Base-by-base conservation (phyloP, 257 asterid genomes). In the Capsicum baccatum region DNA sequence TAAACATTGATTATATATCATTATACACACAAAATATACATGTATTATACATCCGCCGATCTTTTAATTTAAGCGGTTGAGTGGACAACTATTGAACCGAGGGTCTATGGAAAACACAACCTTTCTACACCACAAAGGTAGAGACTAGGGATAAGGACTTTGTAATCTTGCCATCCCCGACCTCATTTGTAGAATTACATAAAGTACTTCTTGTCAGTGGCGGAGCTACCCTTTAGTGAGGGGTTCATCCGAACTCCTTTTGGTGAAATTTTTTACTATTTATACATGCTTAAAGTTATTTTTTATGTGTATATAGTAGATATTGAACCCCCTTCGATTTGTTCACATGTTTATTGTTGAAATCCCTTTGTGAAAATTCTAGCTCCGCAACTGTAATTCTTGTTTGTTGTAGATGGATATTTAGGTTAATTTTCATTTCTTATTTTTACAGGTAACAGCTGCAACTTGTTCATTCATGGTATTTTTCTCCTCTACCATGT, bases 381-480 rank as follows among this genome's bases (percentile, higher is more conserved):
- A 1, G 33, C 33, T 26, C 33, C 1, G 33, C 33, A 2, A 26
- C 33, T 26, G 1, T 26, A 26, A 7, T 63, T 63, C 6, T 63
- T 62, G 3, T 64, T 64, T 64, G n/a, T 33, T 5, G 9, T 8
- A 12, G 19, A 35, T 3, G 50, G 0, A 26, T 69, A 39, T 9
- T 39, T 68, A 37, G 14, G 0, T 37, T 67, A 14, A 8, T 68
- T 26, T 26, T 37, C 3, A 5, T 37, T 79, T 63, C 67, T 59
- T 50, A 48, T 66, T 56, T 11, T 17, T 48, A 5, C 88, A 95
- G 99, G 92, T 92, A 56, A 92, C 98, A 8, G 97, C 99, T 17
- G 97, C 94, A 59, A 93, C 99, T 3, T 93, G 98, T 85, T 96
- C 98, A 1, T 92, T 93, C 89, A 93, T 96, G 97, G 99, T 96